phyloP scores from a whole-genome alignment of 805 yeast species.

The Candida lessepsii region DNA sequence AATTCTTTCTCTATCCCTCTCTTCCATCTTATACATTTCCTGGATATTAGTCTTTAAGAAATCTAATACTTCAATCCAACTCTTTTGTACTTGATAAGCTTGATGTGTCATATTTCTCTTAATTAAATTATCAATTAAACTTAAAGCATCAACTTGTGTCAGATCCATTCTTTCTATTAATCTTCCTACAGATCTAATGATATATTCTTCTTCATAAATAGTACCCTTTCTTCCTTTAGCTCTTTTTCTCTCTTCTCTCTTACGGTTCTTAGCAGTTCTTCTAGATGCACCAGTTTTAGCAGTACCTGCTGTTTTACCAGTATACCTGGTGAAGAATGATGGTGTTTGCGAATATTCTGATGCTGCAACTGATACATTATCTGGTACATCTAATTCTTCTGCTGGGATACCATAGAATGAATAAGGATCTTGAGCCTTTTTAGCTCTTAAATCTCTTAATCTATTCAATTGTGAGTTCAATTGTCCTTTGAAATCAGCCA shows the following conservation, averaged over 20 bases:
- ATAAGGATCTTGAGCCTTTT: constrained; percentile 82
- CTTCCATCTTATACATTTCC: constrained; percentile 81
- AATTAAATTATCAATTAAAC: constrained; percentile 70
- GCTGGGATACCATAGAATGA: constrained; percentile 71
- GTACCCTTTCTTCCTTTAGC: constrained; percentile 99
- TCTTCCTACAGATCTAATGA: constrained; percentile 84
- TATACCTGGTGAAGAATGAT: constrained; percentile 91
- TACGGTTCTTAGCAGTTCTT: constrained; percentile 84
- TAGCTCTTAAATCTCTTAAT: constrained; percentile 77
- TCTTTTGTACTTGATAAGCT: constrained; percentile 76
- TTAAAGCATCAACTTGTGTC: constrained; percentile 71
- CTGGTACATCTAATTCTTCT: constrained; percentile 70
- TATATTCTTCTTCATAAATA: constrained; percentile 93
- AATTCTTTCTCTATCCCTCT: constrained; percentile 81
- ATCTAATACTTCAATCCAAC: constrained; percentile 54
- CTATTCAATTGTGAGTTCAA: constrained; percentile 78
- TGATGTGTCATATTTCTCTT: constrained; percentile 73
- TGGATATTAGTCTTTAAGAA: constrained; percentile 58
- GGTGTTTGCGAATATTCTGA: constrained; percentile 91
- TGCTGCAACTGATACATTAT: constrained; percentile 91
- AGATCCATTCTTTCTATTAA: constrained; percentile 76
- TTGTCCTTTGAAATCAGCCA: constrained; percentile 93
- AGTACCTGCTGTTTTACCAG: constrained; percentile 94
- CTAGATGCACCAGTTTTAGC: constrained; percentile 96
- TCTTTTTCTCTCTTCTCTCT: constrained; percentile 91